Evolutionary conservation across 2,329 filamentous ascomycete species (phyloP), one percentile per base, ranked within the genome.

Genomic region (Aaosphaeria arxii): DNA sequence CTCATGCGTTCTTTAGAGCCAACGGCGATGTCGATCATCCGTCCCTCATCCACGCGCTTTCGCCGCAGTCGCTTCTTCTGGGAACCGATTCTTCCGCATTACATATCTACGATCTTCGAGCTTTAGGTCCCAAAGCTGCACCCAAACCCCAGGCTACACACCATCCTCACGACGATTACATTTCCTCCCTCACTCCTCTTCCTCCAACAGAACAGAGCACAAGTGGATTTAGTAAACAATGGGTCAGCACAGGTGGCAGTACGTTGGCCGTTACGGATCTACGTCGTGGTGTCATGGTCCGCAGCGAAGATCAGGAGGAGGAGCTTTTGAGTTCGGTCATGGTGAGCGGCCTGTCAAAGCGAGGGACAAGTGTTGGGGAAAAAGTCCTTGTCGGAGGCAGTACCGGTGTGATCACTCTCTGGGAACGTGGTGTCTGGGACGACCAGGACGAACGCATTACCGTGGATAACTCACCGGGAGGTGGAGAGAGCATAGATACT

Each of bases 401-500:
- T 13, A 86, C 83, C 39, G 94, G 94, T 3, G 84, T 96, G 1
- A 69, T 97, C 53, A 96, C 91, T 4, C 74, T 97, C 5, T 99
- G 94, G 91, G 92, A 99, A 70, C 87, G 87, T 57, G 92, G 92
- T 1, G 84, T 88, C 1, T 97, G 94, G 92, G 91, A 95, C 63
- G 92, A 97, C 67, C 90, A 96, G 67, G 89, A 95, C 58, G 91
- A 95, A 72, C 82, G 91, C 45, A 88, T 96, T 60, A 83, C 88
- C 43, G 83, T 96, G 6, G 85, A 90, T 56, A 70, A 74, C 30
- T 74, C 73, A 24, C 72, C 77, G 7, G 80, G 77, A 17, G 86
- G 83, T 6, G 89, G 83, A 40, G 91, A 95, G 68, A 89, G 88
- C 50, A 74, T 96, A 39, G 92, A 97, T 63, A 81, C 84, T n/a